Percentiles rank a stretch among this genome's conserved stretches.
phyloP scores from a whole-genome alignment of 352 stramenopile genomes.

The Pythium pyrilobum region DNA sequence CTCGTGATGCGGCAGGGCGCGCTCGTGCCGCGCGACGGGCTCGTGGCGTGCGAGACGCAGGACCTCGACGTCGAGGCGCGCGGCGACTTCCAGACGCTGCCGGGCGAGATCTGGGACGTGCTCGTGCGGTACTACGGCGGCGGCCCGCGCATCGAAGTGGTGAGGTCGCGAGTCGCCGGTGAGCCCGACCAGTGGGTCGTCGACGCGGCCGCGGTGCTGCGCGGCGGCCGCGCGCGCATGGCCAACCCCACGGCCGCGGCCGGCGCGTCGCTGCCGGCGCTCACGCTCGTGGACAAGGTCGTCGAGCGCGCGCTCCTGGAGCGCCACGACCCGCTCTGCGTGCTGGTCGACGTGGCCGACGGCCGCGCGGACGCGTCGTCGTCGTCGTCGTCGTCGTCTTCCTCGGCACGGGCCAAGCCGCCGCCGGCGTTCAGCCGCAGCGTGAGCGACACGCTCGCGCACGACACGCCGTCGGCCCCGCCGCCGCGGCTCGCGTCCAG shows the following conservation, averaged over 20 bases:
- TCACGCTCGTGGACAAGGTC: slow-evolving; percentile 20
- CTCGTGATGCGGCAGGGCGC: slow-evolving; percentile 46
- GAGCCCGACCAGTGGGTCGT: slow-evolving; percentile 19
- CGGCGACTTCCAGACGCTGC: slow-evolving; percentile 57
- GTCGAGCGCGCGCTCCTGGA: slow-evolving; percentile 44
- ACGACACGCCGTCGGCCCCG: neutral
- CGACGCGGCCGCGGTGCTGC: slow-evolving; percentile 11
- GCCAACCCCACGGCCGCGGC: slow-evolving; percentile 17
- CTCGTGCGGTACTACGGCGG: slow-evolving; percentile 65
- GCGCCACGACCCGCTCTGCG: slow-evolving; percentile 32
- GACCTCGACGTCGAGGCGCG: slow-evolving; percentile 11
- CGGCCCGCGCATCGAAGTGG: slow-evolving; percentile 50
- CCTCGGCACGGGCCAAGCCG: neutral
- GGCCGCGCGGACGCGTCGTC: neutral
- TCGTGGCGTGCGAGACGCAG: slow-evolving; percentile 22
- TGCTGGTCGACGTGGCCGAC: slow-evolving; percentile 6
- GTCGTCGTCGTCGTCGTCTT: neutral
- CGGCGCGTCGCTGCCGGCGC: slow-evolving; percentile 10
- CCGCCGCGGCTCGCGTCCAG: neutral
- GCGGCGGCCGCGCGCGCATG: slow-evolving; percentile 16
- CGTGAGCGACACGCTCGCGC: slow-evolving; percentile 12
- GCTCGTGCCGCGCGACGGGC: slow-evolving; percentile 37
- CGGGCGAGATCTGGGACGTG: slow-evolving; percentile 66
- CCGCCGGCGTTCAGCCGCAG: slow-evolving; percentile 9
- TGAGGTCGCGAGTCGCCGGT: slow-evolving; percentile 21